Conservation (phyloP, 75 land plant species). For the Isoetes taiwanensis region DNA sequence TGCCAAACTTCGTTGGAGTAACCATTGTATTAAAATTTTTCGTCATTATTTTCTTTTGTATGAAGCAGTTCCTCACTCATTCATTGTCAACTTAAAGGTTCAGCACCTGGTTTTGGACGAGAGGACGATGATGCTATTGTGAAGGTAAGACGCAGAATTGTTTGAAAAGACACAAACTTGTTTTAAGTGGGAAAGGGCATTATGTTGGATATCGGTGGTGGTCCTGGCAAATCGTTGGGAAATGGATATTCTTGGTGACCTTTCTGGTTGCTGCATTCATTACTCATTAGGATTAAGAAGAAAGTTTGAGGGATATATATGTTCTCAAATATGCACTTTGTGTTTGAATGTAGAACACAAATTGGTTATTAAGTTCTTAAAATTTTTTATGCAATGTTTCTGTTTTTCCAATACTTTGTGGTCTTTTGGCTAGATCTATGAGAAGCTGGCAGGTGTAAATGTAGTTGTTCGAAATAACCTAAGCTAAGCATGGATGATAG, state of each 20-base stretch:
- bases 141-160: constrained; percentile 41
- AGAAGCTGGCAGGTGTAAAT: constrained; percentile 72
- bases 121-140: constrained; percentile 89
- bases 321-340: too few species aligned
- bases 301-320: too few species aligned
- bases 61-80: too few species aligned
- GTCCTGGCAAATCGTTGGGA: too few species aligned
- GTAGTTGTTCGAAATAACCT: constrained; percentile 50
- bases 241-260: too few species aligned
- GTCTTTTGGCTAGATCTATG: constrained; percentile 53
- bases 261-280: too few species aligned
- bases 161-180: not conserved
- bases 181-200: not conserved
- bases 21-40: too few species aligned
- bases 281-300: too few species aligned
- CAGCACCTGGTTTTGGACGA: constrained; percentile 88
- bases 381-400: not conserved
- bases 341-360: not conserved
- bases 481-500: not conserved
- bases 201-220: too few species aligned
- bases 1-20: too few species aligned
- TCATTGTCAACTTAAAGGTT: constrained; percentile 59
- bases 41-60: too few species aligned
- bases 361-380: constrained; percentile 1
- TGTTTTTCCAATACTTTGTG: not conserved